Conservation (phyloP, 768 basidiomycete species). For the Hygrophorus russula region DNA sequence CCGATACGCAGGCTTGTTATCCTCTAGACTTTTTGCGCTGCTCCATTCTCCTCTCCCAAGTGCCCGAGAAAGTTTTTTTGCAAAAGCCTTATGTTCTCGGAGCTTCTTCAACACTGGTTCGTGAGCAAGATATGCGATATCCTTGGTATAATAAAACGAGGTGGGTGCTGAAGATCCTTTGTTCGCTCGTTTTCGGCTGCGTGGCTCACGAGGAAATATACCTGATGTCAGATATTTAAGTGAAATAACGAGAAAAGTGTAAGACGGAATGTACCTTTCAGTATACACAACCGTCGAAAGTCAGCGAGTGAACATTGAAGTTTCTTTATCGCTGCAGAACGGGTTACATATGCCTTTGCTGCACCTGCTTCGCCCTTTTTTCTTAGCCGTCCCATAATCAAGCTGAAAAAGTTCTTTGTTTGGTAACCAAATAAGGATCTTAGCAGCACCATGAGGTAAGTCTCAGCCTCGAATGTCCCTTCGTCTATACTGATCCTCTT, state of each 20-base stretch:
- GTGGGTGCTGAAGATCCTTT: constrained; percentile 96
- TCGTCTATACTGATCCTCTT: constrained; percentile 4
- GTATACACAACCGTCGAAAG: constrained; percentile 91
- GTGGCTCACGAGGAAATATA: constrained; percentile 95
- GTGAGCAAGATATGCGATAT: constrained; percentile 93
- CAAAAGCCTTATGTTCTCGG: constrained; percentile 95
- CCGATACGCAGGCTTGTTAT: constrained; percentile 83
- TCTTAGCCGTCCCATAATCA: constrained; percentile 61
- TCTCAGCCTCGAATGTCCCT: constrained; percentile 1
- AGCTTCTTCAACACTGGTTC: constrained; percentile 91
- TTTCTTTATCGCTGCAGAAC: constrained; percentile 87
- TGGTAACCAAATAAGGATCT: constrained; percentile 11
- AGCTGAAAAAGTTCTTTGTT: constrained; percentile 21
- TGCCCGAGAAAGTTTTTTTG: constrained; percentile 90
- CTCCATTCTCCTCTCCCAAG: constrained; percentile 94
- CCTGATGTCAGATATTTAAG: constrained; percentile 34
- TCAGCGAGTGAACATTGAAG: constrained; percentile 94
- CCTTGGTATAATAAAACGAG: constrained; percentile 97
- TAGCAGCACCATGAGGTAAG: constrained; percentile 25
- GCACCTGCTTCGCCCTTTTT: constrained; percentile 87
- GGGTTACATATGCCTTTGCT: constrained; percentile 84
- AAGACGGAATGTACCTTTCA: constrained; percentile 65
- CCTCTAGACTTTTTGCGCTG: constrained; percentile 86
- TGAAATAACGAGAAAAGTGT: constrained; percentile 3
- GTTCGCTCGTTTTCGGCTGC: constrained; percentile 85